These are phyloP conservation scores for Ogataea trehalophila DNA, from an alignment of 805 yeast genomes.

Conservation along the genomic window DNA sequence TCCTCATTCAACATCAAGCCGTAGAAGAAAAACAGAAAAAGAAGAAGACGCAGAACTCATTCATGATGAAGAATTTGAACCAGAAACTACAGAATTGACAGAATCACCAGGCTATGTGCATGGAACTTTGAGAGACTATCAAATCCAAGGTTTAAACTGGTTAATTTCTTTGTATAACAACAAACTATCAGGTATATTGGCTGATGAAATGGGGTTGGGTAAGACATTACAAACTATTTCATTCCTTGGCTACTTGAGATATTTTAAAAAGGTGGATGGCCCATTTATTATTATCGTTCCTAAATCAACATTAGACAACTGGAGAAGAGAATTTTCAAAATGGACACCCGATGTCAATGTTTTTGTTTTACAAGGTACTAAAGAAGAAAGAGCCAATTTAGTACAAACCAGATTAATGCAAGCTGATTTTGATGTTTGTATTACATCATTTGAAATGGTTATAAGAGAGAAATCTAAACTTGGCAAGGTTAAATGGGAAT, in stretches of 20 bases:
- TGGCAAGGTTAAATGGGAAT: slow-evolving; percentile 87
- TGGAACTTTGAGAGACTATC: slow-evolving; percentile 85
- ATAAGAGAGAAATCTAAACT: slow-evolving; percentile 79
- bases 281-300: slow-evolving; percentile 93
- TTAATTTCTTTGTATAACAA: slow-evolving; percentile 83
- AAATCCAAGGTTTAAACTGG: slow-evolving; percentile 95
- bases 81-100: slow-evolving; percentile 65
- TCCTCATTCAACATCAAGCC: slow-evolving; percentile 16
- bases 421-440: slow-evolving; percentile 82
- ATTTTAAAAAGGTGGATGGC: slow-evolving; percentile 72
- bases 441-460: slow-evolving; percentile 92
- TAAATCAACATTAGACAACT: slow-evolving; percentile 90
- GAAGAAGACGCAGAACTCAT: slow-evolving; percentile 94
- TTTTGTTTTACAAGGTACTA: slow-evolving; percentile 82
- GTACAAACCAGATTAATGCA: slow-evolving; percentile 55
- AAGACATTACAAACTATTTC: slow-evolving; percentile 93
- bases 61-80: slow-evolving; percentile 70
- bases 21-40: slow-evolving; percentile 85
- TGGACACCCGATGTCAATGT: slow-evolving; percentile 96
- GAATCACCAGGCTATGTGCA: slow-evolving; percentile 77
- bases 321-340: slow-evolving; percentile 89
- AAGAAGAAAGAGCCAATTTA: slow-evolving; percentile 66
- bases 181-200: slow-evolving; percentile 84
- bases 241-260: slow-evolving; percentile 82
- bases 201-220: slow-evolving; percentile 98